phyloP scores from a whole-genome alignment of 2,329 filamentous ascomycete genomes.

The Capronia americana region DNA sequence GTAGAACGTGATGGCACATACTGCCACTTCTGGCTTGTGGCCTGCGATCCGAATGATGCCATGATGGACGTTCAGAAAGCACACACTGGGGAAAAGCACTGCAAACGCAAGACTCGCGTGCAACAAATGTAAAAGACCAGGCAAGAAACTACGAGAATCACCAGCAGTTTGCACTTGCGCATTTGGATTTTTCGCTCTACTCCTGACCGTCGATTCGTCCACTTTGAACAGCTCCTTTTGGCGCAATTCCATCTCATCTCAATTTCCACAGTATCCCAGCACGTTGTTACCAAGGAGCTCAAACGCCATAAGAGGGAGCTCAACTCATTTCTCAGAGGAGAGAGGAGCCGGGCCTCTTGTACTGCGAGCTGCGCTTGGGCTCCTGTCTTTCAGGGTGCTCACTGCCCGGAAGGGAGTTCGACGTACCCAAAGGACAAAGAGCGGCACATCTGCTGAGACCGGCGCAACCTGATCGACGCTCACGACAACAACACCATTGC shows the following conservation, averaged over 20 bases:
- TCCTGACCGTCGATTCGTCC: not conserved
- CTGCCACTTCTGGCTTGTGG: not conserved
- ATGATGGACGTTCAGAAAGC: not conserved
- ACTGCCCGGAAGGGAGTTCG: too few species aligned
- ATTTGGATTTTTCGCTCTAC: not conserved
- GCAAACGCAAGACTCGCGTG: not conserved
- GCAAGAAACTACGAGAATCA: not conserved
- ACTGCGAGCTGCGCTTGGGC: not conserved
- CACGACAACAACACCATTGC: constrained; percentile 3
- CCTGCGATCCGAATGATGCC: not conserved
- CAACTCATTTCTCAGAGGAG: constrained; percentile 1
- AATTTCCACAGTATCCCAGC: not conserved
- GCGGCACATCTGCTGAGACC: not conserved
- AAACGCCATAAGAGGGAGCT: constrained; percentile 3
- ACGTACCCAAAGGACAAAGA: constrained; percentile 8
- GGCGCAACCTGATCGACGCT: constrained; percentile 7
- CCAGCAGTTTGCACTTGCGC: not conserved
- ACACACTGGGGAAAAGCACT: not conserved
- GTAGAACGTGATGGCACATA: not conserved
- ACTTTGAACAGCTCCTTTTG: not conserved
- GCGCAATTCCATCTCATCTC: not conserved
- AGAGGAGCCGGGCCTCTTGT: constrained; percentile 11
- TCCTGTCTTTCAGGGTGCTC: not conserved
- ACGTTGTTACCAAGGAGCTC: constrained; percentile 4
- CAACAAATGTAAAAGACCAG: not conserved